phyloP scores from a whole-genome alignment of 2,329 filamentous ascomycete species.

The Pseudogymnoascus sp. region DNA sequence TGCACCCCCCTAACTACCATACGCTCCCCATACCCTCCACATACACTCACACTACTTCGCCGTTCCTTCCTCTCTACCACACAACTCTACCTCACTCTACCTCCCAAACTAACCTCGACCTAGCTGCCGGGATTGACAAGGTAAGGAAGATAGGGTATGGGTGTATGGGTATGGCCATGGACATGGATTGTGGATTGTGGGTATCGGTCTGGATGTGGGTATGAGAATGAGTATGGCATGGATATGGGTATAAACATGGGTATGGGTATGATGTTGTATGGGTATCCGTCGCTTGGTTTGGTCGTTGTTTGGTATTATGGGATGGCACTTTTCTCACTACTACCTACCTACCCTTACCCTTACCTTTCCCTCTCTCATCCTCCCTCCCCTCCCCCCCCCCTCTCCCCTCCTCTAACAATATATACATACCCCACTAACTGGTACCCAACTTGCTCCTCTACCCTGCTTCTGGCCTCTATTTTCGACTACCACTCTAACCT shows the following conservation, averaged over 20 bases:
- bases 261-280: neutral
- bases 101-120: neutral
- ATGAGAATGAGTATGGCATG: neutral
- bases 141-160: neutral
- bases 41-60: neutral
- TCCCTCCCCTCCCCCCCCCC: too few relatives aligned
- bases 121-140: slow-evolving; percentile 1
- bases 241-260: neutral
- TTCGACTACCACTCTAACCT: neutral
- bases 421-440: neutral
- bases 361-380: neutral
- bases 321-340: neutral
- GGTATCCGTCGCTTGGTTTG: neutral
- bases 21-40: neutral
- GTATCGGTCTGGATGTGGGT: neutral
- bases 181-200: neutral
- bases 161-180: neutral
- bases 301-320: neutral
- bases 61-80: neutral
- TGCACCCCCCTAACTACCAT: neutral
- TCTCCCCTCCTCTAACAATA: too few relatives aligned
- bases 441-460: neutral
- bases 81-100: neutral
- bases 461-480: neutral
- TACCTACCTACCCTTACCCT: too few relatives aligned